Base-by-base conservation (phyloP, 352 stramenopile genomes). In the Globisporangium abappressorium region DNA sequence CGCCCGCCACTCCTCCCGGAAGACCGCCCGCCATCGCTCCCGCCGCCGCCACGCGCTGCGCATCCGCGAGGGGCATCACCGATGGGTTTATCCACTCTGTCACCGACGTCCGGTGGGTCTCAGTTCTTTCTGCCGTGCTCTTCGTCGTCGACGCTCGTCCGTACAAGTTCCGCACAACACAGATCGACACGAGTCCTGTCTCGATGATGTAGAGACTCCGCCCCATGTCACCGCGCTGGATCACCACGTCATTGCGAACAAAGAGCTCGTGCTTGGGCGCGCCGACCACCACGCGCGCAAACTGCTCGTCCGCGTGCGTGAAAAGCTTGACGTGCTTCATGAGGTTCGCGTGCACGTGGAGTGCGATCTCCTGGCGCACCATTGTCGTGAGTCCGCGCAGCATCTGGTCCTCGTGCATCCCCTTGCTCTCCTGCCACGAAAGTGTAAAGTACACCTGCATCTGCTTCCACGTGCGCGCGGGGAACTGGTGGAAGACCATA, bases 361-460 rank as follows among this genome's bases (percentile, higher is more conserved):
- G 78, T 9, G 81, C 80, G 59, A 93, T 76, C 34, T 91, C 82
- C 34, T 88, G 78, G 5, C 80, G 75, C 22, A 91, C 70, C 0
- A 78, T 77, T 1, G 70, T 74, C 14, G 82, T 81, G 34, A 93
- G 54, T 4, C 82, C 82, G 11, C 76, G 67, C 2, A 93, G 70
- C 51, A 85, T 70, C 30, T 89, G 68, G 11, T 83, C 73, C 57
- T 91, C 83, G 49, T 81, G 75, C 54, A 87, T 82, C 11, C 85
- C 85, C 26, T 89, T 85, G 73, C 76, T 91, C 53, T 91, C 80
- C 9, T 84, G 71, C 85, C 85, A 91, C 46, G 77, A 81, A 1
- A 91, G 70, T 14, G 81, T 73, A 62, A 91, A 91, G 67, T 91
- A 93, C 6, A 89, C 71, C 61, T 91, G 81, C 83, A 91, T 91